These are phyloP conservation scores for Phyllosticta citrichinensis DNA, from an alignment of 2,329 filamentous ascomycete genomes.

Conservation along the genomic window DNA sequence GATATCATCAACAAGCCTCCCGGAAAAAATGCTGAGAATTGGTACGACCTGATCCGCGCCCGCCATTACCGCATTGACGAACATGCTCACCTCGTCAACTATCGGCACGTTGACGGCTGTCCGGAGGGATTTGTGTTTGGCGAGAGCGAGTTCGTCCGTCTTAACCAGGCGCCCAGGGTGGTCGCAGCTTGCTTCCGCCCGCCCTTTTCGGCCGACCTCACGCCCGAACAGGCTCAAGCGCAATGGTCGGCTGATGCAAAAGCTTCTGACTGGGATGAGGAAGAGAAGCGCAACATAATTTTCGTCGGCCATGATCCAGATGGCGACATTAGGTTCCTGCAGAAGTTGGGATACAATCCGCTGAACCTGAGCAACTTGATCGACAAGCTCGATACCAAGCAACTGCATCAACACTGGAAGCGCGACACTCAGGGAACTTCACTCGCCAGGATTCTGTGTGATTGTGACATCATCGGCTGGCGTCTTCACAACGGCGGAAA, in stretches of 20 bases:
- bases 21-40: conserved; percentile 52
- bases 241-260: not conserved
- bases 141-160: conserved; percentile 44
- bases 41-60: conserved; percentile 56
- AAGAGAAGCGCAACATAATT: conserved; percentile 50
- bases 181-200: conserved; percentile 47
- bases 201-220: conserved; percentile 38
- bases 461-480: conserved; percentile 52
- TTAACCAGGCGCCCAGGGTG: conserved; percentile 34
- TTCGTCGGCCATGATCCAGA: conserved; percentile 68
- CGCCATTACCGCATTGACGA: conserved; percentile 73
- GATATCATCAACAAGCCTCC: conserved; percentile 47
- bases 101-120: conserved; percentile 58
- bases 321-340: conserved; percentile 60
- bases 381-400: conserved; percentile 62
- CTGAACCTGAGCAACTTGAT: conserved; percentile 44
- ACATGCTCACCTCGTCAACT: conserved; percentile 55
- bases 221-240: not conserved
- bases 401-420: conserved; percentile 56
- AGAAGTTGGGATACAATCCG: conserved; percentile 53
- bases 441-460: conserved; percentile 51
- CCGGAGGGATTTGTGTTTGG: conserved; percentile 69
- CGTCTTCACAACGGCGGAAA: conserved; percentile 82
- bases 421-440: conserved; percentile 43
- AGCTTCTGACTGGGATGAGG: conserved; percentile 11